Evolutionary conservation across 208 protist genomes (phyloP), one percentile per base, ranked within the genome.

Genomic region (Leishmania major): DNA sequence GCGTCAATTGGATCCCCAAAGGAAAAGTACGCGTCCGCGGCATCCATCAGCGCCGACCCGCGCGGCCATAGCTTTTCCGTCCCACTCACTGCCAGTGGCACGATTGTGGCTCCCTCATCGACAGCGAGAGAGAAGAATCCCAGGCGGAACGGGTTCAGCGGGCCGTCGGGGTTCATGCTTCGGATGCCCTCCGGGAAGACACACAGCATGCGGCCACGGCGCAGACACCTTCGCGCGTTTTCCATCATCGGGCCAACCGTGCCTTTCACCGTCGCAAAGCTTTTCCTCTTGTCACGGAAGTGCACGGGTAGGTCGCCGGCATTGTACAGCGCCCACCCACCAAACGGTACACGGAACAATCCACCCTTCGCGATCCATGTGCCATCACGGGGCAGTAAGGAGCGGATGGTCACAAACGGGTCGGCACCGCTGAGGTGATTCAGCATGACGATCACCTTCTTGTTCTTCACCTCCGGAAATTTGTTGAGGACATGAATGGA

Each of bases 171-270:
- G 67, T 91, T 84, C 70, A 77, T 80, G 87, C 87, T 97, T 64
- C 95, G 92, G 47, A 91, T 83, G 15, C 95, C 95, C 77, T 98
- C 95, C 10, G 95, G 95, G 76, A 96, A 98, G 7, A 98, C 84
- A 78, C 90, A 92, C n/a, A 97, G 85, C 85, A 91, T 91, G 53
- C 92, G 94, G 15, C 93, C 92, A 45, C 93, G 92, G 28, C 89
- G 88, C 70, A 97, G 84, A 74, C 93, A 92, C 49, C 2, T 40
- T 11, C 89, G 87, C 4, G 93, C 92, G 75, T 90, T 79, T 80
- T 96, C 90, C 91, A 98, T 98, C 89, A 96, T 94, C 0, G 89
- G 88, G 2, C 87, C 88, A 1, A 96, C 93, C 25, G 90, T 92
- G 25, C 94, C 95, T 84, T 96, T 97, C 11, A 96, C 87, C 17